phyloP scores from a whole-genome alignment of 2,329 filamentous ascomycete genomes.

The Cordyceps javanica region DNA sequence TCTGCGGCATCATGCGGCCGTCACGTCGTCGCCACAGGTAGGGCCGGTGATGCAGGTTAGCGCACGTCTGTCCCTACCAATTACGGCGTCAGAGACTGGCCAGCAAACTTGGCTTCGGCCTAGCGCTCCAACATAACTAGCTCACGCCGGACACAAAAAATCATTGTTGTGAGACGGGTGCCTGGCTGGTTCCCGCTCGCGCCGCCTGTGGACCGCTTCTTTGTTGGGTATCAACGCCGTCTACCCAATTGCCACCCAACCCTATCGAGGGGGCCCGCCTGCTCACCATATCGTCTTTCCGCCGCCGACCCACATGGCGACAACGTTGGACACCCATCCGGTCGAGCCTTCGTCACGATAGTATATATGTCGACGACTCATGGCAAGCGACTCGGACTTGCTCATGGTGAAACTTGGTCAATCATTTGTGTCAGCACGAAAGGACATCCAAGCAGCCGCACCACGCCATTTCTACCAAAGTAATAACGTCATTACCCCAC shows the following conservation, averaged over 20 bases:
- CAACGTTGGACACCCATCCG: neutral
- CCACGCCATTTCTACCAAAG: neutral
- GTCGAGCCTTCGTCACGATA: neutral
- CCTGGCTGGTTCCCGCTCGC: constrained; percentile 11
- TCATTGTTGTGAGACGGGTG: constrained; percentile 10
- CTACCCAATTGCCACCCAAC: constrained; percentile 11
- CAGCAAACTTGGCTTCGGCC: neutral
- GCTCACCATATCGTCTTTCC: neutral
- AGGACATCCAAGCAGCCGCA: neutral
- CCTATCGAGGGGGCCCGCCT: constrained; percentile 1
- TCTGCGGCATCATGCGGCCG: constrained; percentile 1
- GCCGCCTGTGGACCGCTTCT: constrained; percentile 3
- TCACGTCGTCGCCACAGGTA: neutral
- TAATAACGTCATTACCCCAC: neutral
- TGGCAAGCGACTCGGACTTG: neutral
- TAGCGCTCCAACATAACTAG: too few relatives aligned
- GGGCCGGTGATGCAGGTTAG: constrained; percentile 1
- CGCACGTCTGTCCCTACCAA: neutral
- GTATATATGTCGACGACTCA: constrained; percentile 5
- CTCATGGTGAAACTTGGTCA: neutral
- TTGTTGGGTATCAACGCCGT: constrained; percentile 12
- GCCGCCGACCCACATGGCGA: neutral
- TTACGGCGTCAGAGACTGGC: neutral
- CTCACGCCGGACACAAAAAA: neutral
- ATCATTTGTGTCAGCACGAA: neutral